Evolutionary conservation across 805 yeast species (phyloP).

Genomic region (Suhomyces faveliae): DNA sequence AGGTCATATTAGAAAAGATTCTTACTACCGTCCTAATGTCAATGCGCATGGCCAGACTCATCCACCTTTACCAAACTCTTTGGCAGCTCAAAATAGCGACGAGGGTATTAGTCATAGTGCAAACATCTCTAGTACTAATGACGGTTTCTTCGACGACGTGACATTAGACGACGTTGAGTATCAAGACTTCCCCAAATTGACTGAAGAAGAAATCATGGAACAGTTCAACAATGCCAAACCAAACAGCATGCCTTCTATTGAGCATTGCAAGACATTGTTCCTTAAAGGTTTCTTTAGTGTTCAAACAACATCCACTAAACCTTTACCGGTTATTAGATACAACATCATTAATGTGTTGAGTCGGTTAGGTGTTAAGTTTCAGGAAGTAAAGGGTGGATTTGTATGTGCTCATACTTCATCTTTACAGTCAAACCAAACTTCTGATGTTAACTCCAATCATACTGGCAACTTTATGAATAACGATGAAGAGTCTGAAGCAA

Average conservation of each 20-base stretch:
- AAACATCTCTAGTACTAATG: conserved; percentile 28
- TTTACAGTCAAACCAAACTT: conserved; percentile 17
- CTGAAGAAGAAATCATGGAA: conserved; percentile 42
- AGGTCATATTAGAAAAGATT: conserved; percentile 61
- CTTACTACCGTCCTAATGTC: conserved; percentile 31
- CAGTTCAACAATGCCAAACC: conserved; percentile 56
- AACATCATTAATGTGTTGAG: conserved; percentile 77
- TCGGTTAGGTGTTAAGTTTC: conserved; percentile 73
- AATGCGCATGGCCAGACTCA: conserved; percentile 17
- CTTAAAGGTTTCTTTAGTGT: conserved; percentile 92
- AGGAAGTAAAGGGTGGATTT: conserved; percentile 93
- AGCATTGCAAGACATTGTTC: conserved; percentile 86
- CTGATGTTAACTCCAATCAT: conserved; percentile 14
- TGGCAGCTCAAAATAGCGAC: conserved; percentile 46
- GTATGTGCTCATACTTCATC: conserved; percentile 72
- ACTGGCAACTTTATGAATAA: conserved; percentile 17
- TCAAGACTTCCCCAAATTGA: conserved; percentile 33
- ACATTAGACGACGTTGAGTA: conserved; percentile 39
- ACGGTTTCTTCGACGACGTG: conserved; percentile 59
- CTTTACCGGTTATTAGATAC: conserved; percentile 82
- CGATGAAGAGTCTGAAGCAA: conserved; percentile 14
- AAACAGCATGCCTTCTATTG: conserved; percentile 90
- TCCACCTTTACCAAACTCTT: conserved; percentile 46
- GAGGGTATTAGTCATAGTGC: conserved; percentile 22
- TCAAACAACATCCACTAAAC: conserved; percentile 91